A percentile compares a stretch with the other conserved stretches of the same genome.
Evolutionary conservation across 2,329 filamentous ascomycete genomes (phyloP).

Genomic region (Alternaria metachromatica): DNA sequence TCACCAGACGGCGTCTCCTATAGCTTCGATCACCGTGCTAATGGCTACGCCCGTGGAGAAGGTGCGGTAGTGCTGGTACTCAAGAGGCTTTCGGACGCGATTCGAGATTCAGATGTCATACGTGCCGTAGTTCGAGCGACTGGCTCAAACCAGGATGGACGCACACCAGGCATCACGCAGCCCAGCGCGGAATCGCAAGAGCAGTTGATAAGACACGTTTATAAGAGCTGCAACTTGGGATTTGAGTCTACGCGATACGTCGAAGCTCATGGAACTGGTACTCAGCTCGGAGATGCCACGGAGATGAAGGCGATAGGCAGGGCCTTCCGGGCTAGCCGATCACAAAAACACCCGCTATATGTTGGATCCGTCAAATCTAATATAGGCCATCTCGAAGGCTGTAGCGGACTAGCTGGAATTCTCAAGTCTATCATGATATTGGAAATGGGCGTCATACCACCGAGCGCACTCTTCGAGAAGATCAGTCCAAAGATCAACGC

Average conservation of each 20-base stretch:
- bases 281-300: conserved; percentile 50
- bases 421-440: conserved; percentile 50
- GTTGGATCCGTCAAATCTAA: conserved; percentile 25
- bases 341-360: conserved; percentile 53
- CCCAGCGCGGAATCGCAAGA: not conserved
- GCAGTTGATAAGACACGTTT: not conserved
- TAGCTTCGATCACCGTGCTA: not conserved
- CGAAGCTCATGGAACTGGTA: conserved; percentile 55
- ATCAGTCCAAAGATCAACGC: conserved; percentile 15
- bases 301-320: conserved; percentile 18
- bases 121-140: conserved; percentile 30
- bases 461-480: conserved; percentile 9
- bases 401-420: conserved; percentile 44
- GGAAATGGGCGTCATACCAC: conserved; percentile 42
- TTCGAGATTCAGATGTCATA: conserved; percentile 32
- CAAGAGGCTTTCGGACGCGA: conserved; percentile 28
- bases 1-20: not conserved
- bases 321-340: conserved; percentile 9
- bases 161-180: conserved; percentile 15
- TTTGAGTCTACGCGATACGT: conserved; percentile 26
- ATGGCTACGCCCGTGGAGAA: conserved; percentile 36
- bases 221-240: conserved; percentile 25
- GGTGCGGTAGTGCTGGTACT: conserved; percentile 33
- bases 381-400: conserved; percentile 49
- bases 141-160: conserved; percentile 23